Percentiles rank a stretch among this genome's conserved stretches.
Evolutionary conservation across 2,329 filamentous ascomycete species (phyloP).

Genomic region (Cadophora gregata): DNA sequence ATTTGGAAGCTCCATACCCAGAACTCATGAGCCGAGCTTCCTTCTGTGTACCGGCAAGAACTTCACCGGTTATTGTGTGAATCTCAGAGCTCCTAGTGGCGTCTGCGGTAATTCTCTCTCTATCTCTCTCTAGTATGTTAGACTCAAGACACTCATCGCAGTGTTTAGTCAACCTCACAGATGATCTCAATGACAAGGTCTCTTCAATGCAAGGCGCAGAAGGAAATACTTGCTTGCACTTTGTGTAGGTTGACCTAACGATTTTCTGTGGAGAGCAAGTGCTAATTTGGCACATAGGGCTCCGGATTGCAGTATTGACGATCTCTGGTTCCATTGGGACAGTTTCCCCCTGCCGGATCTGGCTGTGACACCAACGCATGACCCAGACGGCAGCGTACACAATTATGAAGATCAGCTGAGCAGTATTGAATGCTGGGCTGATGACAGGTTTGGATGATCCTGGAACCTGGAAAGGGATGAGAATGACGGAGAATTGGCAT

Average conservation of each 20-base stretch:
- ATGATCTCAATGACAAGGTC: slow-evolving; percentile 6
- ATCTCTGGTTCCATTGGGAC: neutral
- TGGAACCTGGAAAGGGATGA: too few species aligned
- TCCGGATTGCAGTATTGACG: neutral
- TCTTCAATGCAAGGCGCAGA: neutral
- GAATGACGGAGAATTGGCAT: too few species aligned
- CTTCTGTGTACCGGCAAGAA: slow-evolving; percentile 6
- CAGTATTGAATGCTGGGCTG: neutral
- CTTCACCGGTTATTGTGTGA: neutral
- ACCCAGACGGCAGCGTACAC: neutral
- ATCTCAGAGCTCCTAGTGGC: neutral
- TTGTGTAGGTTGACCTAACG: neutral
- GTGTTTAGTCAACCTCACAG: neutral
- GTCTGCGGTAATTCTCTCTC: neutral
- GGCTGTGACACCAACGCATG: neutral
- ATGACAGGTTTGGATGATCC: neutral
- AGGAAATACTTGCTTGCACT: neutral
- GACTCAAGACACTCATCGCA: neutral
- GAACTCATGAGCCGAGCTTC: neutral
- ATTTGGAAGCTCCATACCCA: too few species aligned
- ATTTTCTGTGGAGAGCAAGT: neutral
- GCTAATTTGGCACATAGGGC: neutral
- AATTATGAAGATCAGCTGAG: slow-evolving; percentile 7
- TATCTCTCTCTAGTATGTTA: neutral
- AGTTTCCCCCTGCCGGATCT: neutral